These are phyloP conservation scores for Paraphoma sp. DNA, from an alignment of 2,329 filamentous ascomycete species.

Conservation along the genomic window DNA sequence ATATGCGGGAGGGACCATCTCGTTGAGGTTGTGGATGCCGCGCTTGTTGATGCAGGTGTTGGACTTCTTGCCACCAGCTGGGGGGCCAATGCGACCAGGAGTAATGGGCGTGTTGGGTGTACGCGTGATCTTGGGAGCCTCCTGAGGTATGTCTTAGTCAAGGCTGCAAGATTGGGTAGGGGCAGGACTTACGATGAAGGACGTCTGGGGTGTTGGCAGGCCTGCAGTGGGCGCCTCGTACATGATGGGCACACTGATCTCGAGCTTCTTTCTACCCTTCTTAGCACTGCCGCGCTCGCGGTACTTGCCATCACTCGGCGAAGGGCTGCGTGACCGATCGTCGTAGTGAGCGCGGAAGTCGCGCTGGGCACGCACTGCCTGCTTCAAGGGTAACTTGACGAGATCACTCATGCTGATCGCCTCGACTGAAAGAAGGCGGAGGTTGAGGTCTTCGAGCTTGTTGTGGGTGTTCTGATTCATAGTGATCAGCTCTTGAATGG, in stretches of 20 bases:
- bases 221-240: background rate
- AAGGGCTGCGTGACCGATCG: slow-evolving; percentile 3
- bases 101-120: slow-evolving; percentile 13
- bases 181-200: slow-evolving; percentile 13
- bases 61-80: slow-evolving; percentile 6
- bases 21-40: slow-evolving; percentile 24
- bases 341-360: background rate
- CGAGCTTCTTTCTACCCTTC: slow-evolving; percentile 11
- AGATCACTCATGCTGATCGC: slow-evolving; percentile 16
- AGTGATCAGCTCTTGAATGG: slow-evolving; percentile 1
- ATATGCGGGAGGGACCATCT: slow-evolving; percentile 16
- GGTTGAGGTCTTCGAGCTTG: slow-evolving; percentile 65
- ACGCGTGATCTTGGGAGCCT: background rate
- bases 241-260: slow-evolving; percentile 15
- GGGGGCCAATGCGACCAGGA: slow-evolving; percentile 17
- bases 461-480: background rate
- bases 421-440: slow-evolving; percentile 92
- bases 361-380: background rate
- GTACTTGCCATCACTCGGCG: background rate
- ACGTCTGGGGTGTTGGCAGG: slow-evolving; percentile 12
- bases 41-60: slow-evolving; percentile 22
- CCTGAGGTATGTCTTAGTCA: background rate
- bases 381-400: background rate
- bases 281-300: slow-evolving; percentile 4
- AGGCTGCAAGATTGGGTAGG: background rate